phyloP scores from a whole-genome alignment of 2,329 filamentous ascomycete species.

The Zasmidium angulare region DNA sequence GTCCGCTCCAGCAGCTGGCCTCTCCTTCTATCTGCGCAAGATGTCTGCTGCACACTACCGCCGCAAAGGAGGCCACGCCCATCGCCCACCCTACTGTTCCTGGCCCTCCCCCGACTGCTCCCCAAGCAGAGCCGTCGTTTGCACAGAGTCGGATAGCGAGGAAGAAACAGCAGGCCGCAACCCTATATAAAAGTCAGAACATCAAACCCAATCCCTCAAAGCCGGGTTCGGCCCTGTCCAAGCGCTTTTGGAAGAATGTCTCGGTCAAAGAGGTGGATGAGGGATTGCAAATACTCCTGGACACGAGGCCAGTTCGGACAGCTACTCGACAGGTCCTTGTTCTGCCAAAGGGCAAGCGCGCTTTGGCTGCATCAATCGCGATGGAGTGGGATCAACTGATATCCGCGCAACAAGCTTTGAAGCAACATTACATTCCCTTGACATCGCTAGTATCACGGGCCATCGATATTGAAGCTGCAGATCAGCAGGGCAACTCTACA shows the following conservation, averaged over 20 bases:
- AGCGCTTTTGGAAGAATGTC: conserved; percentile 88
- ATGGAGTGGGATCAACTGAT: conserved; percentile 89
- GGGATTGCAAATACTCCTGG: conserved; percentile 69
- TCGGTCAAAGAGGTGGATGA: conserved; percentile 64
- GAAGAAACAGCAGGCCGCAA: conserved; percentile 52
- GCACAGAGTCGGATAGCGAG: conserved; percentile 49
- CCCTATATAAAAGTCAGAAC: conserved; percentile 48
- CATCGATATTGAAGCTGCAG: conserved; percentile 73
- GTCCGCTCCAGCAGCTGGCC: conserved; percentile 11
- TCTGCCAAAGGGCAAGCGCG: conserved; percentile 71
- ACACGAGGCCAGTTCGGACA: conserved; percentile 75
- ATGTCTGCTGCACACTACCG: conserved; percentile 46
- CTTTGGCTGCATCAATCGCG: conserved; percentile 81
- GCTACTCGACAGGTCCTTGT: conserved; percentile 70
- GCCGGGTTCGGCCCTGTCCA: conserved; percentile 55
- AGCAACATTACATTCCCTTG: conserved; percentile 83
- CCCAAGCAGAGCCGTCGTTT: conserved; percentile 49
- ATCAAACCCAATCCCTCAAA: conserved; percentile 44
- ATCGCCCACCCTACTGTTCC: conserved; percentile 58
- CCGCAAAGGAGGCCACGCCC: conserved; percentile 51
- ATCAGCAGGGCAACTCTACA: conserved; percentile 51
- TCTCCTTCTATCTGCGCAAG: conserved; percentile 26
- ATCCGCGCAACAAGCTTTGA: conserved; percentile 78
- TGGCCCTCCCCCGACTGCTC: conserved; percentile 60
- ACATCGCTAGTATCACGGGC: conserved; percentile 83